These are phyloP conservation scores for Borovskyia barvae DNA, from an alignment of 208 protist species.

Conservation along the genomic window DNA sequence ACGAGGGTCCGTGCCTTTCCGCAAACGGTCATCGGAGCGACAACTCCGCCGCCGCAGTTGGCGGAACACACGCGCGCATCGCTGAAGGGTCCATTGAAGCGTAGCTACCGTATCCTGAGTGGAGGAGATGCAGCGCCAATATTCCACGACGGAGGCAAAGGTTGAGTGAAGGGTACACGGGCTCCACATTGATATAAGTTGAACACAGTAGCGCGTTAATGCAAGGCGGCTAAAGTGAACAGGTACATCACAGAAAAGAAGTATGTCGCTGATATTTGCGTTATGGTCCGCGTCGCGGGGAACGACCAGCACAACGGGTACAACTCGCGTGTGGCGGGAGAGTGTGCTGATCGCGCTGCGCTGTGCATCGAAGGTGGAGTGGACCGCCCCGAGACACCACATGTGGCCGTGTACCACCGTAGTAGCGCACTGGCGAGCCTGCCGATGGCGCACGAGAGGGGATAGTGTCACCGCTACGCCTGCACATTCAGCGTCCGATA, in stretches of 20 bases:
- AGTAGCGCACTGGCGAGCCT: not conserved
- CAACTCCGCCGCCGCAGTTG: not conserved
- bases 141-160: conserved; percentile 48
- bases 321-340: conserved; percentile 13
- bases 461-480: not conserved
- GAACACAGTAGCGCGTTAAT: conserved; percentile 3
- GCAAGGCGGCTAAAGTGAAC: conserved; percentile 28
- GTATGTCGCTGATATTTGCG: conserved; percentile 1
- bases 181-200: conserved; percentile 63
- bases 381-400: conserved; percentile 28
- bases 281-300: not conserved
- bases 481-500: not conserved
- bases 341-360: conserved; percentile 8
- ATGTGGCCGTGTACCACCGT: conserved; percentile 57
- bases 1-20: not conserved
- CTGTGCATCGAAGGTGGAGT: not conserved
- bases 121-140: conserved; percentile 29
- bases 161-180: conserved; percentile 18
- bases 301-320: conserved; percentile 20
- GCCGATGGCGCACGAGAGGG: not conserved
- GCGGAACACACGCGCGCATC: conserved; percentile 4
- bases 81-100: not conserved
- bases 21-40: not conserved
- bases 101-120: not conserved
- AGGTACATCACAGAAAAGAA: conserved; percentile 29